These are phyloP conservation scores for Lophiostoma macrostomum DNA, from an alignment of 495 filamentous ascomycete genomes.

Conservation along the genomic window DNA sequence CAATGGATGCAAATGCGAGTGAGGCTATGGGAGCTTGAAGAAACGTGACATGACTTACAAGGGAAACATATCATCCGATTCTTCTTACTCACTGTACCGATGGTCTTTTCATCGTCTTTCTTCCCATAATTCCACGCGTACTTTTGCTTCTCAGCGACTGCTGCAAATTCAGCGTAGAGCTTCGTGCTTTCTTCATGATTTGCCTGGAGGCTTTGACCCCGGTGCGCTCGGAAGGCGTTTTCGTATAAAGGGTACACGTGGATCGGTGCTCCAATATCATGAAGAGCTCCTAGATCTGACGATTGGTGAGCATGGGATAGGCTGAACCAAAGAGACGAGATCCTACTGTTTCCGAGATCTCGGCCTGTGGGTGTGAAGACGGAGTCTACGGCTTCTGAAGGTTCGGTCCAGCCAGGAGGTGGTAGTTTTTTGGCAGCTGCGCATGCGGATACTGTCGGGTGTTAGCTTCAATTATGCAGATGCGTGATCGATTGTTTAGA, in stretches of 20 bases:
- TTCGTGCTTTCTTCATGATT: slow-evolving; percentile 50
- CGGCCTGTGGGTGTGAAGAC: slow-evolving; percentile 42
- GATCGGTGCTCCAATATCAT: slow-evolving; percentile 51
- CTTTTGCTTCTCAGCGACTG: slow-evolving; percentile 46
- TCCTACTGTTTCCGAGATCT: slow-evolving; percentile 40
- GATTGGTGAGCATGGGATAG: slow-evolving; percentile 5
- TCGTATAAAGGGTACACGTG: slow-evolving; percentile 58
- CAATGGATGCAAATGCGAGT: too few relatives aligned
- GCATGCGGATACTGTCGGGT: slow-evolving; percentile 35
- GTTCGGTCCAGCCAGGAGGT: slow-evolving; percentile 48
- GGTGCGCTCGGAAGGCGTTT: slow-evolving; percentile 50
- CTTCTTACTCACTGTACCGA: slow-evolving; percentile 47
- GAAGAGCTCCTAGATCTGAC: slow-evolving; percentile 44
- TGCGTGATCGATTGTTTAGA: background rate
- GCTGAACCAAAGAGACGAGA: slow-evolving; percentile 21
- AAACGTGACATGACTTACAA: slow-evolving; percentile 36
- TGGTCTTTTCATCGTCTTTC: slow-evolving; percentile 40
- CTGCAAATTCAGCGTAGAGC: slow-evolving; percentile 51
- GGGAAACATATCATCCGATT: slow-evolving; percentile 57
- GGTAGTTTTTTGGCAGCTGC: slow-evolving; percentile 42
- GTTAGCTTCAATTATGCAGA: slow-evolving; percentile 1
- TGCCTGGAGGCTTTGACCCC: slow-evolving; percentile 46
- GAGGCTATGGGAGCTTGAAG: background rate
- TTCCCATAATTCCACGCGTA: slow-evolving; percentile 50
- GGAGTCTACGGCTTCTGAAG: slow-evolving; percentile 38